These are phyloP conservation scores for Geranium rotundifolium DNA, from an alignment of 345 rosid genomes.

Conservation along the genomic window DNA sequence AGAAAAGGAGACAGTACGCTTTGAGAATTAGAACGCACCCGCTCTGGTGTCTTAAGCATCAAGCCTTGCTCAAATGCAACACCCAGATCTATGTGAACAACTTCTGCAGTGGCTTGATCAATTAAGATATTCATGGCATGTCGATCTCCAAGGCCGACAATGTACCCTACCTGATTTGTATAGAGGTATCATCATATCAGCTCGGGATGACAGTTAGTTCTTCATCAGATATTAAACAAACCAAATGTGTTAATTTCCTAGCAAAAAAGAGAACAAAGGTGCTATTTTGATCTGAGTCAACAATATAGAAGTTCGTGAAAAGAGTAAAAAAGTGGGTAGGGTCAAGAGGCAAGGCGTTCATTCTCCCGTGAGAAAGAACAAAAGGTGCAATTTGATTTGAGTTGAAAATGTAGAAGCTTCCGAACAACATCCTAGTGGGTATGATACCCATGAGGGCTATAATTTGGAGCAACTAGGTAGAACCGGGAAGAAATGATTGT, in stretches of 20 bases:
- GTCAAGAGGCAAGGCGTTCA: too few relatives aligned
- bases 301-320: too few relatives aligned
- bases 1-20: slow-evolving; percentile 7
- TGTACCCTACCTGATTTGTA: slow-evolving; percentile 72
- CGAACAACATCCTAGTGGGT: neutral
- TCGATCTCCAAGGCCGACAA: slow-evolving; percentile 97
- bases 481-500: too few relatives aligned
- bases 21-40: slow-evolving; percentile 38
- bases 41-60: slow-evolving; percentile 95
- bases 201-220: neutral
- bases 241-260: neutral
- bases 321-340: too few relatives aligned
- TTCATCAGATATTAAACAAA: neutral
- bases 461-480: neutral
- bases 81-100: slow-evolving; percentile 97
- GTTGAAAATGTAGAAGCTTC: neutral
- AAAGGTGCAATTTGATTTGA: neutral
- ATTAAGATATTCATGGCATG: slow-evolving; percentile 88
- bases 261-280: too few relatives aligned
- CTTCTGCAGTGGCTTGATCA: slow-evolving; percentile 97
- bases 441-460: neutral
- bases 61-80: slow-evolving; percentile 98
- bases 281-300: too few relatives aligned
- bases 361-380: neutral
- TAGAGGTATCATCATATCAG: slow-evolving; percentile 7